These are phyloP conservation scores for Litchi chinensis DNA, from an alignment of 345 rosid species.

Conservation along the genomic window DNA sequence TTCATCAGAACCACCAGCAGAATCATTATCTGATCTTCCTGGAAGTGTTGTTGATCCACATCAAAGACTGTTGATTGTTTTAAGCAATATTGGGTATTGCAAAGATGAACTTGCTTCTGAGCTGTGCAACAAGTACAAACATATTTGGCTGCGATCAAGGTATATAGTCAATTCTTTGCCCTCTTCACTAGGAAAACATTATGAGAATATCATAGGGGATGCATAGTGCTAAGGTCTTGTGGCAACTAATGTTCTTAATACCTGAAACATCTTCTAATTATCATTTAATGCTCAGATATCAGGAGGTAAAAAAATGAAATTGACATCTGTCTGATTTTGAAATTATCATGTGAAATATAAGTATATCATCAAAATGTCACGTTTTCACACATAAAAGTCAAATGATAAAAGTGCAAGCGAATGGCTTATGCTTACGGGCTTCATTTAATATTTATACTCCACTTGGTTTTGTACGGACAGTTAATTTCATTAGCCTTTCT, in stretches of 20 bases:
- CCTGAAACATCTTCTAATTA: not conserved
- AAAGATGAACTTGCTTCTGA: conserved; percentile 85
- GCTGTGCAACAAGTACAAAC: conserved; percentile 78
- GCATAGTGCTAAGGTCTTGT: not conserved
- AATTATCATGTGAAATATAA: not conserved
- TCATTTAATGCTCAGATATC: not conserved
- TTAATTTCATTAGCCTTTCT: not conserved
- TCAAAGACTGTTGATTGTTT: conserved; percentile 72
- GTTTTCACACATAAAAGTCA: not conserved
- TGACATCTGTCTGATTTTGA: not conserved
- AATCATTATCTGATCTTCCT: conserved; percentile 44
- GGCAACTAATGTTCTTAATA: not conserved
- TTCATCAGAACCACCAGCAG: conserved; percentile 52
- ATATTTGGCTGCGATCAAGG: conserved; percentile 78
- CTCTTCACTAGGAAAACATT: not conserved
- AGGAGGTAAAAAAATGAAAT: not conserved
- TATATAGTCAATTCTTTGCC: conserved; percentile 28
- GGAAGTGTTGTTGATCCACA: conserved; percentile 78
- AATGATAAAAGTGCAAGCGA: not conserved
- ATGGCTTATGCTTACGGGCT: not conserved
- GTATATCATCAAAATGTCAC: not conserved
- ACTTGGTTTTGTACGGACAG: not conserved
- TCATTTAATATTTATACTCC: not conserved
- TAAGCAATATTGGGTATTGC: conserved; percentile 95
- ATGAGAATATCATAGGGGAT: not conserved